These are phyloP conservation scores for Rhododendron williamsianum DNA, from an alignment of 148 eudicot species.

Conservation along the genomic window DNA sequence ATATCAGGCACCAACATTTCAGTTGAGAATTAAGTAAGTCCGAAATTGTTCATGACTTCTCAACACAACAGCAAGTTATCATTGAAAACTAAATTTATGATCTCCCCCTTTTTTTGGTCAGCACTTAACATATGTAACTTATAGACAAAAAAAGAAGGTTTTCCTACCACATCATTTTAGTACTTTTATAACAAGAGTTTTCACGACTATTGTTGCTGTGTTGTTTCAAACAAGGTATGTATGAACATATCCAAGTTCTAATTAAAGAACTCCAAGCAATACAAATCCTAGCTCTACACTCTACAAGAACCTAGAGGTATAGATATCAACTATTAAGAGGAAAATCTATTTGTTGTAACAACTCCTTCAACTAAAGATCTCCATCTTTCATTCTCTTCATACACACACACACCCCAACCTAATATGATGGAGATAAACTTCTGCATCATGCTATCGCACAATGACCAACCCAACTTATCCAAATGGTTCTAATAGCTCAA, in stretches of 20 bases:
- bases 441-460: not conserved
- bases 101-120: not conserved
- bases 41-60: not conserved
- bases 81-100: not conserved
- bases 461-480: not conserved
- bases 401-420: not conserved
- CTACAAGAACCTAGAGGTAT: not conserved
- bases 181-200: not conserved
- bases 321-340: not conserved
- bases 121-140: not conserved
- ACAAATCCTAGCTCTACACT: not conserved
- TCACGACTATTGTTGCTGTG: not conserved
- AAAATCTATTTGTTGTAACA: not conserved
- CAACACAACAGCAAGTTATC: not conserved
- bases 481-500: not conserved
- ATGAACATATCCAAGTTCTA: not conserved
- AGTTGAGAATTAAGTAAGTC: not conserved
- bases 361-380: not conserved
- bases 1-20: not conserved
- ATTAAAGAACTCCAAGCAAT: not conserved
- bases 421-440: not conserved
- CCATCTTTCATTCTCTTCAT: not conserved
- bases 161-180: not conserved
- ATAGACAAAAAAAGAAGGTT: not conserved
- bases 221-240: not conserved